These are phyloP conservation scores for Claviceps digitariae DNA, from an alignment of 2,329 filamentous ascomycete species.

Conservation along the genomic window DNA sequence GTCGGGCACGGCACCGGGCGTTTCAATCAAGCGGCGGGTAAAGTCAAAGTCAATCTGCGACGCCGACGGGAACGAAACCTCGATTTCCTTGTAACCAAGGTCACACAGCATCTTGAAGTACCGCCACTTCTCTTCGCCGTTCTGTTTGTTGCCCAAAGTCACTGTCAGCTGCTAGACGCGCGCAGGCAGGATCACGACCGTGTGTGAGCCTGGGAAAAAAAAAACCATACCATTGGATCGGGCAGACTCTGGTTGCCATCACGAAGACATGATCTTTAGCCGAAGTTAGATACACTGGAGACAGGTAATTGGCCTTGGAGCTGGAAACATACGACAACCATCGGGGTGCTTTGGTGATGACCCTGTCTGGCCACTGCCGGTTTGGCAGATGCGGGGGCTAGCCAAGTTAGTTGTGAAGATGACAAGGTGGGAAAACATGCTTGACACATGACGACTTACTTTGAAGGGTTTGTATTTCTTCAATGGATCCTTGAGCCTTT, in stretches of 20 bases:
- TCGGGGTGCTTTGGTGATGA: conserved; percentile 69
- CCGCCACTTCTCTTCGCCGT: conserved; percentile 84
- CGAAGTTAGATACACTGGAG: not conserved
- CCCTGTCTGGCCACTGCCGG: conserved; percentile 73
- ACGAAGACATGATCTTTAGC: conserved; percentile 24
- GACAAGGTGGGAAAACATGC: not conserved
- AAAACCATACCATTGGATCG: conserved; percentile 67
- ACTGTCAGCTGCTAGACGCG: not conserved
- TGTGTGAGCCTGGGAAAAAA: not conserved
- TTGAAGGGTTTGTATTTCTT: conserved; percentile 1
- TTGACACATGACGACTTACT: not conserved
- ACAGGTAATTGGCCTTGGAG: not conserved
- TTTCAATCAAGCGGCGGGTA: conserved; percentile 73
- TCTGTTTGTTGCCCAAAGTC: conserved; percentile 36
- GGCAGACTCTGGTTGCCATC: conserved; percentile 92
- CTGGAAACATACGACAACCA: conserved; percentile 44
- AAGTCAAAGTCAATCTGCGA: conserved; percentile 96
- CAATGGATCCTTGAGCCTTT: not conserved
- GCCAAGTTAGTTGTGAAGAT: not conserved
- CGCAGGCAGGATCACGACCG: too few species aligned
- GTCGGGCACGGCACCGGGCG: conserved; percentile 68
- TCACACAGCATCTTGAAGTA: conserved; percentile 93
- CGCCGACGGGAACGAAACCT: conserved; percentile 88
- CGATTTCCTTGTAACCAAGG: conserved; percentile 94
- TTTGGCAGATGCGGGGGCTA: conserved; percentile 35